Evolutionary conservation across 352 stramenopile genomes (phyloP), one percentile per base, ranked within the genome.

Genomic region (Globisporangium lucens): DNA sequence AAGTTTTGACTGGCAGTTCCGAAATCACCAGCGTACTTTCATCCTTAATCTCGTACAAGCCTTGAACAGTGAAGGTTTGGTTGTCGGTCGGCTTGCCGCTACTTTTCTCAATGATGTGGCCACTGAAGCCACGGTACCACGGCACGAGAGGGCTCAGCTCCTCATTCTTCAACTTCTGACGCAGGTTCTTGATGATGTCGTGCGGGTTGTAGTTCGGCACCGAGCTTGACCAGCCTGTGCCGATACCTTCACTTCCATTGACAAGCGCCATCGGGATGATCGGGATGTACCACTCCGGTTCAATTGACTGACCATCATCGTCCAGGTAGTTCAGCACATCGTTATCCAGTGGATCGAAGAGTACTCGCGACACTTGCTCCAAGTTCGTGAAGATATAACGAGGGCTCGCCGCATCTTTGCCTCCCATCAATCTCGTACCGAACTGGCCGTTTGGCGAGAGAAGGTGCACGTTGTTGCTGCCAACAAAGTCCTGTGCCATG

Each of bases 401-500:
- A 83, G 93, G 72, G 35, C 86, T 97, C 43, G 94, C 91, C 0
- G 92, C 79, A 82, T 99, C 98, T 73, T 98, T 99, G 56, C 98
- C 98, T 53, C 98, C 97, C 71, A 97, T 91, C 24, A 99, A 78
- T 53, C 98, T 86, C 41, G 97, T 99, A 80, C 98, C 98, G 64
- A 99, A 99, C 75, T 99, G 97, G 66, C 98, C 98, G 49, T 91
- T 96, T 4, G 97, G 97, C 4, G 89, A 93, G 17, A 99, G 77
- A 10, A 99, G 81, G 65, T 98, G 96, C 10, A 99, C 84, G 76
- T 99, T 99, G 78, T 99, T 99, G 63, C 96, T 98, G 27, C 98
- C 97, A 30, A 99, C 95, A 77, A 98, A 99, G 75, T 99, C 93
- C 75, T 99, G 98, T 0, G 97, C 97, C 97, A 99, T 99, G 63